phyloP scores from a whole-genome alignment of 352 stramenopile genomes.

The Phytophthora podocarpi region DNA sequence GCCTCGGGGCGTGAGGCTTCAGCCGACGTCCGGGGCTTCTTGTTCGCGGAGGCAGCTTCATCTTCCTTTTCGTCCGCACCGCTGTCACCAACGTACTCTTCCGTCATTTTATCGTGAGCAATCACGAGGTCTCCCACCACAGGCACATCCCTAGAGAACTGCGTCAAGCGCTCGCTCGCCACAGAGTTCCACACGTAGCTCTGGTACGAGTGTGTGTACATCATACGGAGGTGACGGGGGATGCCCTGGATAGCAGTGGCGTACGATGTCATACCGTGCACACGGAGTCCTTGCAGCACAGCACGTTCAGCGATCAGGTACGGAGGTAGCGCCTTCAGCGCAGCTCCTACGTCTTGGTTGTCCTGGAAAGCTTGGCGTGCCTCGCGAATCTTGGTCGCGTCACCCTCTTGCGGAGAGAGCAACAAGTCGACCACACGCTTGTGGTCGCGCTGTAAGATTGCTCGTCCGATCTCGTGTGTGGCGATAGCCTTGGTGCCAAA shows the following conservation, averaged over 20 bases:
- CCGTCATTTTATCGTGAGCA: conserved; percentile 40
- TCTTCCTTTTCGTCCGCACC: conserved; percentile 27
- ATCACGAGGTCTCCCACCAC: conserved; percentile 94
- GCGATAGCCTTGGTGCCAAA: conserved; percentile 93
- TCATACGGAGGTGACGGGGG: conserved; percentile 88
- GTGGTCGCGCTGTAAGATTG: conserved; percentile 93
- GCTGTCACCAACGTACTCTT: conserved; percentile 44
- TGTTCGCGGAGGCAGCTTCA: conserved; percentile 17
- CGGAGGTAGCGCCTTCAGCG: conserved; percentile 67
- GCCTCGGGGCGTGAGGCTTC: conserved; percentile 42
- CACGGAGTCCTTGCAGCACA: conserved; percentile 66
- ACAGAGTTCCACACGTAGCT: conserved; percentile 97
- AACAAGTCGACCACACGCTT: conserved; percentile 92
- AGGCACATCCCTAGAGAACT: conserved; percentile 63
- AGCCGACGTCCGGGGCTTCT: conserved; percentile 35
- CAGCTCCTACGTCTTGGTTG: conserved; percentile 55
- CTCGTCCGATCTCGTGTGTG: conserved; percentile 91
- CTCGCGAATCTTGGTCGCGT: conserved; percentile 77
- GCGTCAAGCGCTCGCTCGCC: conserved; percentile 88
- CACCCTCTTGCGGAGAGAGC: conserved; percentile 80
- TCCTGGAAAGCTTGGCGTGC: conserved; percentile 72
- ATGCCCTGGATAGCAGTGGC: conserved; percentile 76
- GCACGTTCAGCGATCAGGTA: conserved; percentile 85
- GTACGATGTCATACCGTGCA: conserved; percentile 62
- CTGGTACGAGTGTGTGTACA: conserved; percentile 94